These are phyloP conservation scores for Pythium phragmiticola DNA, from an alignment of 352 stramenopile species.

Conservation along the genomic window DNA sequence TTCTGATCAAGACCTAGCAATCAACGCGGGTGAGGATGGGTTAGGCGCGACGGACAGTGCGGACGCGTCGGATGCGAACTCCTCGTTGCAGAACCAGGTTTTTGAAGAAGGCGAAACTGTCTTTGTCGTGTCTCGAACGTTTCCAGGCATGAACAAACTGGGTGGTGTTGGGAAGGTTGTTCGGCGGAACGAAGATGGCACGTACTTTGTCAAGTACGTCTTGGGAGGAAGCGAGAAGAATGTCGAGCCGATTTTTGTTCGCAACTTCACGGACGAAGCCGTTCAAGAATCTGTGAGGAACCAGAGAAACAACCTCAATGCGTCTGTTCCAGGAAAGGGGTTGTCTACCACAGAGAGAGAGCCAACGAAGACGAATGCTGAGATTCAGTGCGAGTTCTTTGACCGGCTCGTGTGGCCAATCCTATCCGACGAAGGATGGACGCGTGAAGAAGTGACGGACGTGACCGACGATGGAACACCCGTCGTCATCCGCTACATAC, in stretches of 20 bases:
- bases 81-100: neutral
- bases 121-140: slow-evolving; percentile 72
- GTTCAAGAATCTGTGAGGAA: slow-evolving; percentile 81
- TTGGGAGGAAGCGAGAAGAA: slow-evolving; percentile 74
- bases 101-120: slow-evolving; percentile 66
- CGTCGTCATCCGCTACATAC: slow-evolving; percentile 31
- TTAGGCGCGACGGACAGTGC: slow-evolving; percentile 9
- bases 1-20: neutral
- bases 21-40: neutral
- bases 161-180: slow-evolving; percentile 60
- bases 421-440: slow-evolving; percentile 72
- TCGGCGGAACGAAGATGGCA: slow-evolving; percentile 55
- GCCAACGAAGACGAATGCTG: slow-evolving; percentile 12
- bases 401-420: slow-evolving; percentile 80
- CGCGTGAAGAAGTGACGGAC: slow-evolving; percentile 38
- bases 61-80: slow-evolving; percentile 3
- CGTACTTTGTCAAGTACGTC: slow-evolving; percentile 86
- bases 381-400: slow-evolving; percentile 65
- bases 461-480: slow-evolving; percentile 22
- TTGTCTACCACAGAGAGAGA: slow-evolving; percentile 19
- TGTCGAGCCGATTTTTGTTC: slow-evolving; percentile 59
- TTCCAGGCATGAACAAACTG: slow-evolving; percentile 77
- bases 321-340: neutral
- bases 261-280: slow-evolving; percentile 61
- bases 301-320: slow-evolving; percentile 18